phyloP scores from a whole-genome alignment of 2,329 filamentous ascomycete species.

The Boeremia exigua region DNA sequence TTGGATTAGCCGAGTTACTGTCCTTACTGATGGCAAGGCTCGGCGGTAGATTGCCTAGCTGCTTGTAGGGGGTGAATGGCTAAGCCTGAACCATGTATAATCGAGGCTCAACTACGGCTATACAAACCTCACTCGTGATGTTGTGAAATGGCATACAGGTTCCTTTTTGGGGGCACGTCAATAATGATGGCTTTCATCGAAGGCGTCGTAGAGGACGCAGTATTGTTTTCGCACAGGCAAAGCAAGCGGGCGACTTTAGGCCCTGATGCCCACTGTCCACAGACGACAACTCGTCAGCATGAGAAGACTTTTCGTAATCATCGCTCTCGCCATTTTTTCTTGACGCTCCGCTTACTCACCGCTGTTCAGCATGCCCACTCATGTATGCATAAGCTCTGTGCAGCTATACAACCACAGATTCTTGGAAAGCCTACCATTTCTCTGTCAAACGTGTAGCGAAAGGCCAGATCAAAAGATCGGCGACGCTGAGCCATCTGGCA shows the following conservation, averaged over 20 bases:
- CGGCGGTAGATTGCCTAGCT: too few relatives aligned
- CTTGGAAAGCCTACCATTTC: constrained; percentile 1
- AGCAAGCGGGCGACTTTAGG: not conserved
- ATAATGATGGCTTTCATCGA: too few relatives aligned
- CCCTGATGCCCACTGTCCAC: not conserved
- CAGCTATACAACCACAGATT: not conserved
- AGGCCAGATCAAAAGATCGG: constrained; percentile 11
- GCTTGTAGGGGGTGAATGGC: too few relatives aligned
- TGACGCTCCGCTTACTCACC: constrained; percentile 4
- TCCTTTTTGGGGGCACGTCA: too few relatives aligned
- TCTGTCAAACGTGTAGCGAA: not conserved
- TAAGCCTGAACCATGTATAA: too few relatives aligned
- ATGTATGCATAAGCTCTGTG: constrained; percentile 12
- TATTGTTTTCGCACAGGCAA: too few relatives aligned
- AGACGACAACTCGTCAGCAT: not conserved
- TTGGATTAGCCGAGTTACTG: too few relatives aligned
- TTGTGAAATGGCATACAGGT: too few relatives aligned
- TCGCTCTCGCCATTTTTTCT: not conserved
- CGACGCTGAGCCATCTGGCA: constrained; percentile 14
- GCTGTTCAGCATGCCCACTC: not conserved
- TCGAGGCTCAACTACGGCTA: too few relatives aligned
- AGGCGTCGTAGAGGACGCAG: too few relatives aligned
- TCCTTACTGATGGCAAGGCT: too few relatives aligned
- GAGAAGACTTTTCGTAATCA: not conserved
- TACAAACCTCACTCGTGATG: too few relatives aligned